Evolutionary conservation across 805 yeast genomes (phyloP).

Genomic region (Lachancea cidri): DNA sequence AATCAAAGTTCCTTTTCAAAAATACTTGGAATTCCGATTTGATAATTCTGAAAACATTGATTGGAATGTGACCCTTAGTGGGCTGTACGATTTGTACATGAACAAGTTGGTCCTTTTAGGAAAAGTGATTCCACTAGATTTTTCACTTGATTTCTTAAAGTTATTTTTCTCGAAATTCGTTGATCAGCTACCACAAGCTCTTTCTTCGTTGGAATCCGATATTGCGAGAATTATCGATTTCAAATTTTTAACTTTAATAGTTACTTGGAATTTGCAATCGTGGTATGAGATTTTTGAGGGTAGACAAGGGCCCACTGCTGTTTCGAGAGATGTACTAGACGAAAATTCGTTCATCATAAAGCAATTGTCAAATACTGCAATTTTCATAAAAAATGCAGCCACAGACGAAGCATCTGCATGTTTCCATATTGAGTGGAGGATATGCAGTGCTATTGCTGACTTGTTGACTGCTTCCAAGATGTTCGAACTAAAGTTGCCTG

Average conservation of each 20-base stretch:
- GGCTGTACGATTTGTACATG: slow-evolving; percentile 21
- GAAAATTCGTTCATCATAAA: slow-evolving; percentile 11
- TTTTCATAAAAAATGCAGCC: slow-evolving; percentile 5
- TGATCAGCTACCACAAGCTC: slow-evolving; percentile 11
- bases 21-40: slow-evolving; percentile 21
- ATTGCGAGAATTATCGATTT: slow-evolving; percentile 19
- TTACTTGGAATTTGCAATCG: slow-evolving; percentile 27
- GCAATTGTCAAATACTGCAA: slow-evolving; percentile 13
- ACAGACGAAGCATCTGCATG: background rate
- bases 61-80: background rate
- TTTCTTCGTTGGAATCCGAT: slow-evolving; percentile 10
- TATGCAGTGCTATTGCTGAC: slow-evolving; percentile 24
- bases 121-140: slow-evolving; percentile 23
- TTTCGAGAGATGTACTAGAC: slow-evolving; percentile 5
- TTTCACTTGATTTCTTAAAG: slow-evolving; percentile 16
- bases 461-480: slow-evolving; percentile 23
- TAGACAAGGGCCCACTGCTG: slow-evolving; percentile 2
- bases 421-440: slow-evolving; percentile 12
- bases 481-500: slow-evolving; percentile 26
- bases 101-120: slow-evolving; percentile 28
- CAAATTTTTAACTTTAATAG: slow-evolving; percentile 22
- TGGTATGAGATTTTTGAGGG: slow-evolving; percentile 25
- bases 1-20: slow-evolving; percentile 18
- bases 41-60: slow-evolving; percentile 4
- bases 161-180: slow-evolving; percentile 17